Evolutionary conservation across 1,139 yeast species (phyloP).

Genomic region (Torulaspora globosa): DNA sequence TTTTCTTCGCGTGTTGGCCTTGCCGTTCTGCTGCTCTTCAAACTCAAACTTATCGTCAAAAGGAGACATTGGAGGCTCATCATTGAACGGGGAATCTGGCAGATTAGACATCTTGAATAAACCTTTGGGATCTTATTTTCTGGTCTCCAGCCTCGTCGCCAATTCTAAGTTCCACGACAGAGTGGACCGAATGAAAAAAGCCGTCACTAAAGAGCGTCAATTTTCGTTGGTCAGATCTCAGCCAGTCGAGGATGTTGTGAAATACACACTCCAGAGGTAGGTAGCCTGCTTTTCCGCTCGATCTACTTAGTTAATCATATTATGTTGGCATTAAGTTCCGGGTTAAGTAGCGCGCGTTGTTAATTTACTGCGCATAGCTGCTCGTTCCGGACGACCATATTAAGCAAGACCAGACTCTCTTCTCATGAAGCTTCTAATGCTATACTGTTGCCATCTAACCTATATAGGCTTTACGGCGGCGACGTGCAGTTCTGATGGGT

Average conservation of each 20-base stretch:
- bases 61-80: conserved; percentile 24
- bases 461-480: not conserved
- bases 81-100: conserved; percentile 13
- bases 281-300: not conserved
- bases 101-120: conserved; percentile 4
- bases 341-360: not conserved
- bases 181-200: not conserved
- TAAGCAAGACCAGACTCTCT: not conserved
- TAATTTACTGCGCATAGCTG: not conserved
- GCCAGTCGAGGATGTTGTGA: not conserved
- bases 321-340: not conserved
- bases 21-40: conserved; percentile 16
- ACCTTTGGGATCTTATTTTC: not conserved
- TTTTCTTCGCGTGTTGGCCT: conserved; percentile 5
- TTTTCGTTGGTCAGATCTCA: not conserved
- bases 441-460: not conserved
- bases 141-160: not conserved
- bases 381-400: not conserved
- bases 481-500: not conserved
- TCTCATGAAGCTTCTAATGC: not conserved
- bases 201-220: not conserved
- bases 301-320: not conserved
- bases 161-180: not conserved
- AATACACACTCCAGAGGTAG: not conserved
- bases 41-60: conserved; percentile 32